phyloP scores from a whole-genome alignment of 129 eudicot genomes.

The Oenanthe sinensis region DNA sequence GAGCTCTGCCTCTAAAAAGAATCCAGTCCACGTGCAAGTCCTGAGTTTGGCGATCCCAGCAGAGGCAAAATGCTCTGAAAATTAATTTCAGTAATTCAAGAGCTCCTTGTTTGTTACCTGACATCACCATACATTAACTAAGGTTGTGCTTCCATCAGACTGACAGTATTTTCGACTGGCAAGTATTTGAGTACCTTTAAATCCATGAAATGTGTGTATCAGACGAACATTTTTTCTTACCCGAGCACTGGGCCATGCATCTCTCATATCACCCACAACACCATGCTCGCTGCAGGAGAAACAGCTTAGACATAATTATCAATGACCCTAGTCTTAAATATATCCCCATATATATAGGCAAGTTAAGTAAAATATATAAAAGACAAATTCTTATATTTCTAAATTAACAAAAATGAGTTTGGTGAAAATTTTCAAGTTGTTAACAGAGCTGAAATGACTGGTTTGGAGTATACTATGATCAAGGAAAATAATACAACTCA shows the following conservation, averaged over 20 bases:
- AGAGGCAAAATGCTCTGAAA: conserved; percentile 88
- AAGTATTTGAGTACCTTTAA: conserved; percentile 46
- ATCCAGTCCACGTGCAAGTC: conserved; percentile 94
- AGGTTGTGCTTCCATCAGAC: not conserved
- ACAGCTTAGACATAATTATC: not conserved
- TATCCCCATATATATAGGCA: not conserved
- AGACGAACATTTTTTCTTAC: conserved; percentile 80
- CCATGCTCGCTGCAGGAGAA: conserved; percentile 73
- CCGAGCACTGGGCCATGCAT: conserved; percentile 96
- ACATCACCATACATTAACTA: conserved; percentile 1
- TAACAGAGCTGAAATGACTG: not conserved
- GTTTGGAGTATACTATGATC: not conserved
- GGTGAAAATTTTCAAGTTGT: not conserved
- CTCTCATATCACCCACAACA: conserved; percentile 96
- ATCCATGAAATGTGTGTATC: conserved; percentile 90
- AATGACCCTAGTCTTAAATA: not conserved
- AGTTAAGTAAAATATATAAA: not conserved
- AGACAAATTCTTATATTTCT: not conserved
- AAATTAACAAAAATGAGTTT: not conserved
- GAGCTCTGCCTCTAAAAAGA: conserved; percentile 71
- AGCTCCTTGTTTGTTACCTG: conserved; percentile 92
- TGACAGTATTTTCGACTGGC: not conserved
- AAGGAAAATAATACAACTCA: not conserved
- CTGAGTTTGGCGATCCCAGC: conserved; percentile 99
- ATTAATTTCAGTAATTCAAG: conserved; percentile 76